Evolutionary conservation across 768 basidiomycete genomes (phyloP).

Genomic region (Daedaleopsis nitida): DNA sequence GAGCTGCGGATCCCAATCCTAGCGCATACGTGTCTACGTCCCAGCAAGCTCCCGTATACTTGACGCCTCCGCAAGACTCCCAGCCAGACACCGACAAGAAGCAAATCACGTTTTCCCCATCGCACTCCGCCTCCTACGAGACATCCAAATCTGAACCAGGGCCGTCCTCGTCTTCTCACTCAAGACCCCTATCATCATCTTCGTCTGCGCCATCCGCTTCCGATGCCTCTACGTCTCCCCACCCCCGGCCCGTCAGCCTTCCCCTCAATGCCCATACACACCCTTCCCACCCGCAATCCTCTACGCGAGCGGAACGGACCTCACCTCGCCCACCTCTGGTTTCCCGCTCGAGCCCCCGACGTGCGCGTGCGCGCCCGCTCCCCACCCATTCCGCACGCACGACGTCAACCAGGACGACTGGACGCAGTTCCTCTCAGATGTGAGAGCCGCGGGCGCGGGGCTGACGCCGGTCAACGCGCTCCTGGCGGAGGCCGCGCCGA

Average conservation of each 20-base stretch:
- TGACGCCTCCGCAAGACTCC: too few species aligned
- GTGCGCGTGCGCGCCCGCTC: constrained; percentile 17
- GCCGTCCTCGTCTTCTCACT: too few species aligned
- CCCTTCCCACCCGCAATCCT: constrained; percentile 11
- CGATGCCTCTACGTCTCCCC: background rate
- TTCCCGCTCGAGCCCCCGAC: constrained; percentile 40
- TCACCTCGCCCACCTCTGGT: background rate
- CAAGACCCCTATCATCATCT: too few species aligned
- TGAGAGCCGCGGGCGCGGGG: constrained; percentile 1
- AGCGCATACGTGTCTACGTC: too few species aligned
- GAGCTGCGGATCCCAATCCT: too few species aligned
- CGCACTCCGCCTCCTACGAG: too few species aligned
- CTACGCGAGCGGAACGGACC: constrained; percentile 5
- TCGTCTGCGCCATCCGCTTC: too few species aligned
- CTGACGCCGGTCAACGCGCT: constrained; percentile 7
- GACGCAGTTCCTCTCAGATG: constrained; percentile 24
- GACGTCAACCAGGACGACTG: constrained; percentile 52
- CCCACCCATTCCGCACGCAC: constrained; percentile 53
- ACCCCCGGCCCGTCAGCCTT: constrained; percentile 3
- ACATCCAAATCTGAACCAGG: too few species aligned
- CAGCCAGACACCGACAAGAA: too few species aligned
- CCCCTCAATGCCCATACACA: background rate
- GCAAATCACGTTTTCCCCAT: too few species aligned
- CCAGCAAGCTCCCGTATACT: too few species aligned
- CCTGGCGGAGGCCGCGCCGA: constrained; percentile 17